A percentile compares a stretch with the other conserved stretches of the same genome.
Evolutionary conservation across 495 filamentous ascomycete genomes (phyloP).

Genomic region (Oidiodendron maius): DNA sequence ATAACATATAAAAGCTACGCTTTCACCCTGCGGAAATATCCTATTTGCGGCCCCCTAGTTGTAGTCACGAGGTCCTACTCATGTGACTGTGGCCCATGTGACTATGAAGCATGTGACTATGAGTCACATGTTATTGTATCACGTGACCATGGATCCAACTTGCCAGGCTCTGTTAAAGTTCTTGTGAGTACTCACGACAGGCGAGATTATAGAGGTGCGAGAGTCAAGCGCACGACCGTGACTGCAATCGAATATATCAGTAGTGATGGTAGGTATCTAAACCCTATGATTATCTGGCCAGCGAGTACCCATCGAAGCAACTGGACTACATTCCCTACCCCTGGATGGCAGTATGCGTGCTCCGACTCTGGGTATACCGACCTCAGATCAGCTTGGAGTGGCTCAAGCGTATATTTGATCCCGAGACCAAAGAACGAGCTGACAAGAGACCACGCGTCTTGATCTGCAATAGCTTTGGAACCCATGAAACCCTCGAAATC

Average conservation of each 20-base stretch:
- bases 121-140: no score
- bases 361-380: slow-evolving; percentile 23
- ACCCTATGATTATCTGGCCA: slow-evolving; percentile 30
- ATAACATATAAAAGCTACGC: no score
- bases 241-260: slow-evolving; percentile 30
- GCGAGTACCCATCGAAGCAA: slow-evolving; percentile 21
- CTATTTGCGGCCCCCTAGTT: no score
- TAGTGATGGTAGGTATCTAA: slow-evolving; percentile 14
- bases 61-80: no score
- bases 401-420: slow-evolving; percentile 12
- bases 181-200: background rate
- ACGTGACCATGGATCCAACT: no score
- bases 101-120: no score
- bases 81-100: no score
- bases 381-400: slow-evolving; percentile 27
- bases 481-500: slow-evolving; percentile 24
- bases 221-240: slow-evolving; percentile 17
- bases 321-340: no score
- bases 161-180: slow-evolving; percentile 2
- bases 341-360: slow-evolving; percentile 20
- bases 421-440: background rate
- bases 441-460: background rate
- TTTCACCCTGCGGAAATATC: no score
- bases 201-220: slow-evolving; percentile 8
- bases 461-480: slow-evolving; percentile 4